A percentile compares a stretch with the other conserved stretches of the same genome.
phyloP scores from a whole-genome alignment of 495 filamentous ascomycete species.

The Pyrenula aspistea region DNA sequence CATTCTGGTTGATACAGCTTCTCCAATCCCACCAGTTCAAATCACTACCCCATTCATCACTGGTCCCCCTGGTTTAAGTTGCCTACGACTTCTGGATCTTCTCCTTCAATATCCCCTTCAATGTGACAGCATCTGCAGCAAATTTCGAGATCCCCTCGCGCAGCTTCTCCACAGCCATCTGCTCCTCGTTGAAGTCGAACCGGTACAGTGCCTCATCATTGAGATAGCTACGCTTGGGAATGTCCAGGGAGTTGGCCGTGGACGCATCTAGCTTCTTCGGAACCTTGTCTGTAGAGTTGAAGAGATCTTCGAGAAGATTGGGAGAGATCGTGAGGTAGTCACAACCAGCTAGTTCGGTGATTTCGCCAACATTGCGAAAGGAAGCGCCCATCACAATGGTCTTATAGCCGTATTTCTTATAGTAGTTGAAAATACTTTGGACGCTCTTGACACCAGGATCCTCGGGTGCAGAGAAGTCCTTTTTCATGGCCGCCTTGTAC shows the following conservation, averaged over 20 bases:
- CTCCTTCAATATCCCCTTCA: conserved; percentile 80
- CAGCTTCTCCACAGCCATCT: conserved; percentile 98
- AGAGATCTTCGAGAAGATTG: conserved; percentile 85
- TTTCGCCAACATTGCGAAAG: conserved; percentile 90
- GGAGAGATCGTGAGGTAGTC: conserved; percentile 98
- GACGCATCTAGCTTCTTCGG: conserved; percentile 85
- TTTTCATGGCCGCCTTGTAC: conserved; percentile 95
- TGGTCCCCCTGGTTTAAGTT: too few relatives aligned
- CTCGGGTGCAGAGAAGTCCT: conserved; percentile 74
- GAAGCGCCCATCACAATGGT: conserved; percentile 99
- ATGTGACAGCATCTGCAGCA: conserved; percentile 84
- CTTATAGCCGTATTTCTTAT: conserved; percentile 99
- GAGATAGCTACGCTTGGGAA: conserved; percentile 85
- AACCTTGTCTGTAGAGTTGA: conserved; percentile 64
- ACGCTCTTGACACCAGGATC: conserved; percentile 97
- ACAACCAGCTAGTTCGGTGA: conserved; percentile 94
- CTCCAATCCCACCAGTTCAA: too few relatives aligned
- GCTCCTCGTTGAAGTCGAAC: conserved; percentile 98
- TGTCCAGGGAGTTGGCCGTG: conserved; percentile 51
- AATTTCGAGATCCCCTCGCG: conserved; percentile 98
- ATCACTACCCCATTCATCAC: too few relatives aligned
- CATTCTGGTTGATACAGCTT: too few relatives aligned
- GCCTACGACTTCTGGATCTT: conserved; percentile 50
- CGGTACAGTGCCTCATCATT: conserved; percentile 83
- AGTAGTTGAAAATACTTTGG: conserved; percentile 98